Evolutionary conservation across 2,329 filamentous ascomycete genomes (phyloP).

Genomic region (Blastomyces parvus): DNA sequence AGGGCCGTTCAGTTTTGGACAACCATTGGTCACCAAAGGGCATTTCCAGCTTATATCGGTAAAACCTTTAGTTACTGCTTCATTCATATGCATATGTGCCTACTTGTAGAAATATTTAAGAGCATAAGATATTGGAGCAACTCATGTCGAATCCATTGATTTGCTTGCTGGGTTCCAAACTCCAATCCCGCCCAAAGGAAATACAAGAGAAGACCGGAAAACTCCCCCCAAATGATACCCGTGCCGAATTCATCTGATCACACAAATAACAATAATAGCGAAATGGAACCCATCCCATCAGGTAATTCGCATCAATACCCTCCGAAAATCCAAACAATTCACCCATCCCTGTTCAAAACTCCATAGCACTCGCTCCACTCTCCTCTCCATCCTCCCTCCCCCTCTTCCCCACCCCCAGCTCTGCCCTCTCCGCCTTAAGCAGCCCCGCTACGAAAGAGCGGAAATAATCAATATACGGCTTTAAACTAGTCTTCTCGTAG

Average conservation of each 20-base stretch:
- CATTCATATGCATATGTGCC: too few species aligned
- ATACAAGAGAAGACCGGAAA: neutral
- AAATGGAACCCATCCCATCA: neutral
- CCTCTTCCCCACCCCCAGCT: conserved; percentile 45
- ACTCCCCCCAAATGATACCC: neutral
- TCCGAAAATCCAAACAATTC: neutral
- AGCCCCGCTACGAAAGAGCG: conserved; percentile 67
- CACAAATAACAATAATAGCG: neutral
- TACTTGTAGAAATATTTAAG: too few species aligned
- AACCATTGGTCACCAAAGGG: too few species aligned
- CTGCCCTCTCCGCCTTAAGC: conserved; percentile 60
- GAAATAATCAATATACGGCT: conserved; percentile 87
- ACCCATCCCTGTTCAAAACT: conserved; percentile 44
- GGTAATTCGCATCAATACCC: neutral
- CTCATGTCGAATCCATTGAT: neutral
- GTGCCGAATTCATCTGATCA: neutral
- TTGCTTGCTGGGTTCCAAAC: neutral
- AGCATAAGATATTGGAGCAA: too few species aligned
- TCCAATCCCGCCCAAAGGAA: neutral
- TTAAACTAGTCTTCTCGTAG: conserved; percentile 95
- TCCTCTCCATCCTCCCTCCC: conserved; percentile 30
- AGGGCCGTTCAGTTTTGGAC: too few species aligned
- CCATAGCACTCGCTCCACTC: conserved; percentile 40
- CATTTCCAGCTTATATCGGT: too few species aligned
- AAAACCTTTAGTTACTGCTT: too few species aligned